Evolutionary conservation across 352 stramenopile genomes (phyloP).

Genomic region (Elongisporangium undulatum): DNA sequence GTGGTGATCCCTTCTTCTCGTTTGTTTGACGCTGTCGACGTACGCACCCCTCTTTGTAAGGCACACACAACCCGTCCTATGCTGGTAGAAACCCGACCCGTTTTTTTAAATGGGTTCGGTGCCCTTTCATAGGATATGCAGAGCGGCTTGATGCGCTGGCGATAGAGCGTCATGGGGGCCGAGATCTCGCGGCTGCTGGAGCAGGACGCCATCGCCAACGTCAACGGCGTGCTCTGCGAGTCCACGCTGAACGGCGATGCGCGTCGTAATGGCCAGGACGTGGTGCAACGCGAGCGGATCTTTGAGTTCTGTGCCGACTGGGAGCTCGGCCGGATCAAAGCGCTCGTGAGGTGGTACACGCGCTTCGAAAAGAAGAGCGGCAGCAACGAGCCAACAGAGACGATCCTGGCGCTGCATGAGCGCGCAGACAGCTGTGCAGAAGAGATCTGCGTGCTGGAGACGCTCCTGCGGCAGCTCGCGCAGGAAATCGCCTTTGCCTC

Average conservation of each 20-base stretch:
- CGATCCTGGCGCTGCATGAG: conserved; percentile 16
- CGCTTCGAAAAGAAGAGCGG: conserved; percentile 19
- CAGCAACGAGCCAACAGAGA: neutral
- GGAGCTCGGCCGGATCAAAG: conserved; percentile 39
- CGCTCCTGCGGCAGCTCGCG: conserved; percentile 39
- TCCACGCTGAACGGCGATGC: conserved; percentile 15
- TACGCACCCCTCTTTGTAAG: neutral
- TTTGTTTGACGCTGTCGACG: no score
- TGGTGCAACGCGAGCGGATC: conserved; percentile 39
- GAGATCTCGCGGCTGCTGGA: conserved; percentile 38
- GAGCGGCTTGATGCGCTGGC: neutral
- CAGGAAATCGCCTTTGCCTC: conserved; percentile 17
- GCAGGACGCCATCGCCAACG: conserved; percentile 28
- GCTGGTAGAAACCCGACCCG: neutral
- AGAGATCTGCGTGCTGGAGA: conserved; percentile 24
- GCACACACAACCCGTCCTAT: neutral
- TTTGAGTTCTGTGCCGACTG: conserved; percentile 62
- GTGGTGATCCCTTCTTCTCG: no score
- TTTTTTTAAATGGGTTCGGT: neutral
- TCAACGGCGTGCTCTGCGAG: conserved; percentile 41
- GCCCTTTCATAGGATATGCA: neutral
- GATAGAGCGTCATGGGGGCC: conserved; percentile 21
- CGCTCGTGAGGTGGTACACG: conserved; percentile 61
- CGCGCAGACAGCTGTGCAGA: conserved; percentile 31
- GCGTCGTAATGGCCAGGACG: conserved; percentile 26